phyloP scores from a whole-genome alignment of 352 stramenopile genomes.

The Achlya hypogyna region DNA sequence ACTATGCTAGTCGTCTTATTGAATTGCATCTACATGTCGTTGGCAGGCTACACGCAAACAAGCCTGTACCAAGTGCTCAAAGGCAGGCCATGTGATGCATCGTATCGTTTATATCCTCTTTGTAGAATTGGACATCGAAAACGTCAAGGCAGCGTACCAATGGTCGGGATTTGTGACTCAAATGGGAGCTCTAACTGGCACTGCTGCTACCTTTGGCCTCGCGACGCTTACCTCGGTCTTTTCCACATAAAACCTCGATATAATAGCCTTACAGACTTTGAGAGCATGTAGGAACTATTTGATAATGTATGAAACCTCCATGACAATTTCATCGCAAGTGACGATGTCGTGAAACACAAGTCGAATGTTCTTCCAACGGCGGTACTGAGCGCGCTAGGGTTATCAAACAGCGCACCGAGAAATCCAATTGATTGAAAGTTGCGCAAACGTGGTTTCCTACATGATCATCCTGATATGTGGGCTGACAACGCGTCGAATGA shows the following conservation, averaged over 20 bases:
- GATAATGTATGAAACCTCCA: neutral
- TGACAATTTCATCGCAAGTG: neutral
- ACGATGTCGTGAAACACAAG: too few relatives aligned
- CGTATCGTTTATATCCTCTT: neutral
- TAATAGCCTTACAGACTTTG: too few relatives aligned
- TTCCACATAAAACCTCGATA: too few relatives aligned
- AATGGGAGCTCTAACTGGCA: neutral
- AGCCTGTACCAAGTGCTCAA: neutral
- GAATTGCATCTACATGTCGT: neutral
- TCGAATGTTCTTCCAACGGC: too few relatives aligned
- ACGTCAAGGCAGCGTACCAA: neutral
- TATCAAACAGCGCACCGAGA: too few relatives aligned
- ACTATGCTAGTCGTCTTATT: neutral
- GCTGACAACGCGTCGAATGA: too few relatives aligned
- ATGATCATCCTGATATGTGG: too few relatives aligned
- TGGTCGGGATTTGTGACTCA: constrained; percentile 8
- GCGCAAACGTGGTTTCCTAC: too few relatives aligned
- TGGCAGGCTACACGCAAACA: constrained; percentile 3
- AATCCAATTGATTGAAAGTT: too few relatives aligned
- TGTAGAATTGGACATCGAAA: neutral
- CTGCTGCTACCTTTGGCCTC: neutral
- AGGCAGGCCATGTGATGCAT: neutral
- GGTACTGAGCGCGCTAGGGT: too few relatives aligned
- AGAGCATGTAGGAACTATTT: too few relatives aligned
- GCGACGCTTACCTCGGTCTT: neutral